Evolutionary conservation across 257 asterid genomes (phyloP).

Genomic region (Paulownia fortunei): DNA sequence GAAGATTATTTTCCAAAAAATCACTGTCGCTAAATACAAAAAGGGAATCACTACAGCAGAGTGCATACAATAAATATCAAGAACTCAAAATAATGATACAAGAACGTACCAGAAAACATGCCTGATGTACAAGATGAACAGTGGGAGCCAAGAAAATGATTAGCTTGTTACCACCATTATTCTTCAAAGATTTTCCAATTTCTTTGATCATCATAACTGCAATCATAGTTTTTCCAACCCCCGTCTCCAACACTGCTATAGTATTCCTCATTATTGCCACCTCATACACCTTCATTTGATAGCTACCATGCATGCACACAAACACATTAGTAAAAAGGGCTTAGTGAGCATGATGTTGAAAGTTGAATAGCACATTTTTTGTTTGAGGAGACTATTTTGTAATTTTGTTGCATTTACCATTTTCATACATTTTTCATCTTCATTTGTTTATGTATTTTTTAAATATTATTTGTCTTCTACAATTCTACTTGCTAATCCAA

Average conservation of each 20-base stretch:
- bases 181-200: constrained; percentile 56
- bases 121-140: constrained; percentile 90
- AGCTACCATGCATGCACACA: constrained; percentile 54
- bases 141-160: constrained; percentile 83
- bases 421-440: too few species aligned
- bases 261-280: constrained; percentile 84
- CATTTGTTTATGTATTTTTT: too few species aligned
- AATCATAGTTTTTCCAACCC: constrained; percentile 60
- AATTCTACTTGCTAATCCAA: too few species aligned
- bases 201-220: constrained; percentile 79
- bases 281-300: constrained; percentile 66
- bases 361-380: too few species aligned
- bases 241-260: constrained; percentile 68
- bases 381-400: too few species aligned
- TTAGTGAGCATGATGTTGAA: too few species aligned
- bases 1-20: constrained; percentile 12
- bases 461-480: too few species aligned
- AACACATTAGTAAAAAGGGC: constrained; percentile 33
- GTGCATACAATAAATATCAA: background rate
- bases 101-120: constrained; percentile 17
- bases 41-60: background rate
- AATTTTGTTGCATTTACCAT: too few species aligned
- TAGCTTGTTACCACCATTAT: constrained; percentile 53
- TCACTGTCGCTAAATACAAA: background rate
- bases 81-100: background rate